Evolutionary conservation across 2,329 filamentous ascomycete genomes (phyloP), one percentile per base, ranked within the genome.

Genomic region (Epichloe hybrida): DNA sequence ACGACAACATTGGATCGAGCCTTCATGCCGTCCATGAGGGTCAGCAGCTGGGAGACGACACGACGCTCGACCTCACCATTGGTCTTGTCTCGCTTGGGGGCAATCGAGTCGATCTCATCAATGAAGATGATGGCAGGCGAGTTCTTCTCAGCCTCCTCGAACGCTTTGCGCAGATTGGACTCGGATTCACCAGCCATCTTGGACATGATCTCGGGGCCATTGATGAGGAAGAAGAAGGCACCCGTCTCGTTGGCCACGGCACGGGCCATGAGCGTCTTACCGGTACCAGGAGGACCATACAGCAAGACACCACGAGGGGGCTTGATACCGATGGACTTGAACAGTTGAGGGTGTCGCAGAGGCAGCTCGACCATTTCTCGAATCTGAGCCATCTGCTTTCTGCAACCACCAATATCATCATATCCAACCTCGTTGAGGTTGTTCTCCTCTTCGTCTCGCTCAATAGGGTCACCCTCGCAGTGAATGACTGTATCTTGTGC

Each of bases 271-370:
- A 98, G 75, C 38, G 93, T 98, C 80, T 98, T 98, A 84, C 93
- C 93, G 57, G 93, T 97, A 86, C 93, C 93, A 11, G 93, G 93
- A 63, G 93, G 93, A 57, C 93, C 93, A 69, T 86, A 91, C 65
- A 98, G 88, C 66, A 98, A 80, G 64, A 97, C 95, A 82, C 93
- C 93, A 64, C 93, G 89, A 44, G 93, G 93, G 51, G 93, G 93
- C 81, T 98, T 98, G 76, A 98, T 96, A 81, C 93, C 93, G 65
- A 98, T 97, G 40, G 91, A 97, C 79, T 97, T 98, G 86, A 98
- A 98, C 48, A 98, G 85, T 71, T 97, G 93, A 54, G 93, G 93
- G 72, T 98, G 93, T 64, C 93, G 84, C 55, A 98, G 80, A 55
- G 93, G 93, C 60, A 98, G 77, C 78, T 98, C 93, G 58, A 98